Evolutionary conservation across 2,329 filamentous ascomycete genomes (phyloP), one percentile per base, ranked within the genome.

Genomic region (Phyllosticta citriasiana): DNA sequence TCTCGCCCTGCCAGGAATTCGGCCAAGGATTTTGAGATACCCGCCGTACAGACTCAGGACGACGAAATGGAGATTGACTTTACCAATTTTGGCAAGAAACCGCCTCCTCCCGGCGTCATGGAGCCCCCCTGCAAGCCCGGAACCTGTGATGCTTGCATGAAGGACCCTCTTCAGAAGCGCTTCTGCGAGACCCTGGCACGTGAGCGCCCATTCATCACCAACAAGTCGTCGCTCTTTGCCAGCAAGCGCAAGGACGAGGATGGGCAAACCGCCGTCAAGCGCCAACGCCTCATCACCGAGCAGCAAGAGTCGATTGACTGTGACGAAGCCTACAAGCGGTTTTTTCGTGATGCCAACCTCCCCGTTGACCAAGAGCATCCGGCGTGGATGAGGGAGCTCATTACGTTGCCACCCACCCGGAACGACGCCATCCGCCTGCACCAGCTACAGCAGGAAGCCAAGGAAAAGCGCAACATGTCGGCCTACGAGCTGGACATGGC

Each of bases 61-160:
- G 65, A 65, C 5, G 68, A 68, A 25, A 66, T 64, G 27, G 72
- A 73, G 60, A 71, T 70, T 24, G 72, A 74, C 57, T 73, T 73
- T 64, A 74, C 72, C 26, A 55, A 58, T 59, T 64, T 47, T 27
- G 55, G 30, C 56, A 63, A 62, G 52, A 56, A 50, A 5, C 56
- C 60, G 7, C 56, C 60, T 24, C 33, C 51, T 22, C 60, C 51
- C n/a, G 57, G 55, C 12, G 35, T 55, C 51, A 61, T 61, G 60
- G 60, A 61, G 60, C 60, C 60, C 4, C 55, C 55, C 5, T 61
- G 60, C 60, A 59, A 59, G 56, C 72, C 72, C 1, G 72, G 72
- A n/a, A 70, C 70, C 50, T 74, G 72, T 62, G 66, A 65, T 10
- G 71, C 71, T 54, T 74, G 72, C 57, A 68, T 71, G 64, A 62